Evolutionary conservation across 73 alveolate species (phyloP).

Genomic region (Paramecium primaurelia): DNA sequence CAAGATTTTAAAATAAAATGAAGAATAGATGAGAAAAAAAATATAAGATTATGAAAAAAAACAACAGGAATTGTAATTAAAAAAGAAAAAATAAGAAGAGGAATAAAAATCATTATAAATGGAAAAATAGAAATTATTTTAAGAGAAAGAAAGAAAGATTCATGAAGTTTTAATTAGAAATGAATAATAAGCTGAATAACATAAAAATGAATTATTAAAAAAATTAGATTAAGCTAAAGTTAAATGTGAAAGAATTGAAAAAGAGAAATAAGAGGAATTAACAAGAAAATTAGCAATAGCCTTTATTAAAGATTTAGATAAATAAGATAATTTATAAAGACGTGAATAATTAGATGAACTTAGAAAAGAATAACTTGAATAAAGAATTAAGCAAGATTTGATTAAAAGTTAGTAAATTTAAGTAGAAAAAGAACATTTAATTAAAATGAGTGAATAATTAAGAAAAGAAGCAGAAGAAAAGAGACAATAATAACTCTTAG

Average conservation of each 20-base stretch:
- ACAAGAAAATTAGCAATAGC: not conserved
- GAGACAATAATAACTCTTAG: not conserved
- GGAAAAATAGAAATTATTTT: not conserved
- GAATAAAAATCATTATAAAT: not conserved
- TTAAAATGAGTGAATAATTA: conserved; percentile 37
- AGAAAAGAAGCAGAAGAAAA: conserved; percentile 46
- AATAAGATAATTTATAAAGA: conserved; percentile 9
- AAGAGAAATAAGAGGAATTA: conserved; percentile 28
- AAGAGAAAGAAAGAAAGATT: conserved; percentile 21
- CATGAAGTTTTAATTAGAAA: not conserved
- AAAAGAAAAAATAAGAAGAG: not conserved
- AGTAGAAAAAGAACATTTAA: not conserved
- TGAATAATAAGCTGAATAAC: conserved; percentile 30
- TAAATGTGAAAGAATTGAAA: conserved; percentile 39
- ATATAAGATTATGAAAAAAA: not conserved
- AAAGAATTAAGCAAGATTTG: not conserved
- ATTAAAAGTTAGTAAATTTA: not conserved
- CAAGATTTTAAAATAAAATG: conserved; percentile 2
- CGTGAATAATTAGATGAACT: conserved; percentile 22
- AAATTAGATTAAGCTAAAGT: conserved; percentile 9
- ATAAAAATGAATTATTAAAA: not conserved
- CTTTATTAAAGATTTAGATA: conserved; percentile 1
- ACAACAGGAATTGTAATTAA: not conserved
- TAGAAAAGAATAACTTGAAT: conserved; percentile 20
- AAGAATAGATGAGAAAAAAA: conserved; percentile 12